Percentiles rank a stretch among this genome's conserved stretches.
phyloP scores from a whole-genome alignment of 1,284 basidiomycete species.

The Malassezia dermatis region DNA sequence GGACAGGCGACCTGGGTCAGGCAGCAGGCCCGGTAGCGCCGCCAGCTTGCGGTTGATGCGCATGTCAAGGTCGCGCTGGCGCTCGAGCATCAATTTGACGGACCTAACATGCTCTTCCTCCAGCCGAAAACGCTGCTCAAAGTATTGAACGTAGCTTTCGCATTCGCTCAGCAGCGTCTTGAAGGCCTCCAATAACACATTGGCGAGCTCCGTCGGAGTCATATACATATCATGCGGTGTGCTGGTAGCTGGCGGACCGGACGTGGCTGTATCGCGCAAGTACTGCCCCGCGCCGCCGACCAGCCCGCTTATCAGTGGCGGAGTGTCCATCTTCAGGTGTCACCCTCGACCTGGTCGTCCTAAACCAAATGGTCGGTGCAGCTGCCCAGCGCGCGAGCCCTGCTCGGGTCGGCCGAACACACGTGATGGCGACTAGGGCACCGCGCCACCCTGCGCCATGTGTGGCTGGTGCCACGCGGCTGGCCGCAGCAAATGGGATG shows the following conservation, averaged over 20 bases:
- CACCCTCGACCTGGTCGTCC: too few relatives aligned
- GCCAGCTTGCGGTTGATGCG: slow-evolving; percentile 31
- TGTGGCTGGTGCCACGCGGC: not conserved
- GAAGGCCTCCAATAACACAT: slow-evolving; percentile 30
- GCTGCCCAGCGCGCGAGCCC: not conserved
- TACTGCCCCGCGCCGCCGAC: not conserved
- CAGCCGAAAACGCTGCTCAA: slow-evolving; percentile 32
- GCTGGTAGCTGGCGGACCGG: not conserved
- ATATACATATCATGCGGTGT: slow-evolving; percentile 2
- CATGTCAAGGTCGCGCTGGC: slow-evolving; percentile 35
- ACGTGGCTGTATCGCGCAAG: not conserved
- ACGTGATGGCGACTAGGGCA: not conserved
- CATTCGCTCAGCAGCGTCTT: slow-evolving; percentile 29
- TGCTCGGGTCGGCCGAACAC: not conserved
- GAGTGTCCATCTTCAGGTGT: not conserved
- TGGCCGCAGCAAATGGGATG: not conserved
- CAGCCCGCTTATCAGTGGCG: not conserved
- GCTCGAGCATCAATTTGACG: slow-evolving; percentile 24
- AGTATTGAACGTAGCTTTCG: slow-evolving; percentile 34
- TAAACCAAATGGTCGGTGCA: not conserved
- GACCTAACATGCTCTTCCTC: slow-evolving; percentile 40
- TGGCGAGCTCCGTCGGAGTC: slow-evolving; percentile 23
- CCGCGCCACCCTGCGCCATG: not conserved
- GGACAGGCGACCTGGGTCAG: slow-evolving; percentile 24
- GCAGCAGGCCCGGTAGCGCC: slow-evolving; percentile 21